A percentile compares a stretch with the other conserved stretches of the same genome.
phyloP scores from a whole-genome alignment of 2,329 filamentous ascomycete genomes.

The Sclerotinia sclerotiorum region DNA sequence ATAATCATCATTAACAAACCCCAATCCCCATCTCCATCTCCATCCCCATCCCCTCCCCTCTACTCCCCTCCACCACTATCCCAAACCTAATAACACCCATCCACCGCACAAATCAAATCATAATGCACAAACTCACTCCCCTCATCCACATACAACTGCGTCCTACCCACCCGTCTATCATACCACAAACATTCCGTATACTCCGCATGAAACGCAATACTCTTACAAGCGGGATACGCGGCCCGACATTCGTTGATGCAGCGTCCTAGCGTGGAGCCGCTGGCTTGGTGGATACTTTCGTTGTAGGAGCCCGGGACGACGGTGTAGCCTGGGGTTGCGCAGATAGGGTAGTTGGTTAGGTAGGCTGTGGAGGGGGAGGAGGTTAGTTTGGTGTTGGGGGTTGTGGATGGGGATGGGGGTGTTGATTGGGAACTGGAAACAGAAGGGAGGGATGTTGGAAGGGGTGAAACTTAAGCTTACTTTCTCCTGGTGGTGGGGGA shows the following conservation, averaged over 20 bases:
- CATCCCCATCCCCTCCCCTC: too few species aligned
- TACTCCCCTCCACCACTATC: too few species aligned
- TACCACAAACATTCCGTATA: conserved; percentile 21
- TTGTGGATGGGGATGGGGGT: too few species aligned
- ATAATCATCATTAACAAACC: too few species aligned
- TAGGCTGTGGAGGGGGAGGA: neutral
- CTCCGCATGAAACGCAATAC: conserved; percentile 10
- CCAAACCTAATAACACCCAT: neutral
- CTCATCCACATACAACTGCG: conserved; percentile 19
- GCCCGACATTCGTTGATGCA: conserved; percentile 20
- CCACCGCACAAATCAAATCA: conserved; percentile 19
- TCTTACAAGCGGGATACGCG: conserved; percentile 15
- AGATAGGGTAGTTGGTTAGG: conserved; percentile 5
- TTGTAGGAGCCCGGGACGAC: conserved; percentile 2
- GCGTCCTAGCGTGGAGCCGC: neutral
- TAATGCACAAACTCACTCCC: conserved; percentile 21
- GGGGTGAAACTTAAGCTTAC: neutral
- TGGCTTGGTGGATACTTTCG: conserved; percentile 10
- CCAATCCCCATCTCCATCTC: too few species aligned
- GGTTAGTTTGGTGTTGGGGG: neutral
- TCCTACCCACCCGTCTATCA: conserved; percentile 1
- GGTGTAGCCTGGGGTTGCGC: neutral
- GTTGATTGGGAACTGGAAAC: too few species aligned
- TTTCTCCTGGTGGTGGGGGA: conserved; percentile 13
- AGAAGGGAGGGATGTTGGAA: too few species aligned